Evolutionary conservation across 768 basidiomycete genomes (phyloP).

Genomic region (Tephrocybe sp.): DNA sequence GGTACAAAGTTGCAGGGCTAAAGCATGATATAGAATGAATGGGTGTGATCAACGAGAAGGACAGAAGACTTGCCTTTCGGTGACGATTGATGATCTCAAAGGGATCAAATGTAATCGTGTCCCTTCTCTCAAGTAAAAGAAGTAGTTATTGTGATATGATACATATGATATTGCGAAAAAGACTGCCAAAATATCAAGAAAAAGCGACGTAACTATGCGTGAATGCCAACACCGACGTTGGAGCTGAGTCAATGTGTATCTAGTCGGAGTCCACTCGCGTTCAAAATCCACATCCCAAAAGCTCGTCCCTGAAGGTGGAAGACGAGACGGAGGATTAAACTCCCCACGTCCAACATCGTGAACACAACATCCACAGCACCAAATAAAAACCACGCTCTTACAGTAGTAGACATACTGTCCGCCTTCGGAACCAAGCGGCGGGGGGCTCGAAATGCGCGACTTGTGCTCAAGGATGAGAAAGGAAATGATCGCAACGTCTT

Average conservation of each 20-base stretch:
- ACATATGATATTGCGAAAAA: neutral
- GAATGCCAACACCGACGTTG: neutral
- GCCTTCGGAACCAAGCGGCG: neutral
- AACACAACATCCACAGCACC: conserved; percentile 2
- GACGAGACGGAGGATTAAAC: conserved; percentile 3
- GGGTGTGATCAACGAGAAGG: too few relatives aligned
- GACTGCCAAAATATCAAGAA: neutral
- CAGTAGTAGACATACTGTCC: conserved; percentile 16
- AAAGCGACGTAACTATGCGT: conserved; percentile 5
- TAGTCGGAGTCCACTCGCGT: neutral
- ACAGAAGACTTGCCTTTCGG: too few relatives aligned
- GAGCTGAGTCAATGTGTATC: neutral
- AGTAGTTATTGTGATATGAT: too few relatives aligned
- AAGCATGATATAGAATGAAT: too few relatives aligned
- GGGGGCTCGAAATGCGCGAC: conserved; percentile 15
- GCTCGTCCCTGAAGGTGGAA: neutral
- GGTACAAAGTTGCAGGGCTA: too few relatives aligned
- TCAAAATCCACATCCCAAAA: neutral
- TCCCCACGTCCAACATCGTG: conserved; percentile 4
- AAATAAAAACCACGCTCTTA: conserved; percentile 10
- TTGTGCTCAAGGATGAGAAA: conserved; percentile 26
- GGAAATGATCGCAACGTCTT: conserved; percentile 22
- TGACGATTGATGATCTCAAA: too few relatives aligned
- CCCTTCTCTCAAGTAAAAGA: too few relatives aligned
- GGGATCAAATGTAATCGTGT: too few relatives aligned